A percentile compares a stretch with the other conserved stretches of the same genome.
These are phyloP conservation scores for Diaporthe citriasiana DNA, from an alignment of 2,329 filamentous ascomycete genomes.

Conservation along the genomic window DNA sequence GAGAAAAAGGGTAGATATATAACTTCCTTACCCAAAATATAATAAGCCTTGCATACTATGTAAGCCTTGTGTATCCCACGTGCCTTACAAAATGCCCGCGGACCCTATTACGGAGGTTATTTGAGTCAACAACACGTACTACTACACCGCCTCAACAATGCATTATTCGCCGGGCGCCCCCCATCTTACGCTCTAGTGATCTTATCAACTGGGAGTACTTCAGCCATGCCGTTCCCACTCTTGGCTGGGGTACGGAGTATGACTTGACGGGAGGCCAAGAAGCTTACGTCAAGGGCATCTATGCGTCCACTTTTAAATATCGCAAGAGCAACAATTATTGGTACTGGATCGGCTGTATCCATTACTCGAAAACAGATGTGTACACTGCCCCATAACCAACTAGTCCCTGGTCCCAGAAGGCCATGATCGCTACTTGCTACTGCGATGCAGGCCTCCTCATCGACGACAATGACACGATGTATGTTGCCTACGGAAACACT, in stretches of 20 bases:
- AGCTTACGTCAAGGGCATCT: slow-evolving; percentile 68
- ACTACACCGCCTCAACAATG: slow-evolving; percentile 20
- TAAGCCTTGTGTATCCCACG: no score
- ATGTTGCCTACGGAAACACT: slow-evolving; percentile 67
- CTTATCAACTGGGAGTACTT: slow-evolving; percentile 66
- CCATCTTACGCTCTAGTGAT: slow-evolving; percentile 68
- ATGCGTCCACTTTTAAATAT: slow-evolving; percentile 68
- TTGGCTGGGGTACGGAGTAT: slow-evolving; percentile 63
- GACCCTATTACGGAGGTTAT: no score
- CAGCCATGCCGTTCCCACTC: slow-evolving; percentile 59
- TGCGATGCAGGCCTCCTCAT: slow-evolving; percentile 72
- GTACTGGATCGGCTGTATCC: slow-evolving; percentile 72
- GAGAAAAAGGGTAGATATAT: no score
- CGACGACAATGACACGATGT: slow-evolving; percentile 71
- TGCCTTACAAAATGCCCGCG: no score
- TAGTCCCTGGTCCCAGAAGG: slow-evolving; percentile 59
- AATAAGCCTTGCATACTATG: no score
- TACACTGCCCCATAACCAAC: slow-evolving; percentile 61
- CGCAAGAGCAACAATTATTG: slow-evolving; percentile 62
- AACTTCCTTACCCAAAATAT: no score
- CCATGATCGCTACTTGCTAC: slow-evolving; percentile 61
- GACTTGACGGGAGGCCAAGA: slow-evolving; percentile 57
- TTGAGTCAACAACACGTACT: slow-evolving; percentile 4
- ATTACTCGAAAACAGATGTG: slow-evolving; percentile 64
- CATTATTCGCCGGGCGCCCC: slow-evolving; percentile 57